Evolutionary conservation across 2,329 filamentous ascomycete genomes (phyloP).

Genomic region (Phaeosphaeria sp.): DNA sequence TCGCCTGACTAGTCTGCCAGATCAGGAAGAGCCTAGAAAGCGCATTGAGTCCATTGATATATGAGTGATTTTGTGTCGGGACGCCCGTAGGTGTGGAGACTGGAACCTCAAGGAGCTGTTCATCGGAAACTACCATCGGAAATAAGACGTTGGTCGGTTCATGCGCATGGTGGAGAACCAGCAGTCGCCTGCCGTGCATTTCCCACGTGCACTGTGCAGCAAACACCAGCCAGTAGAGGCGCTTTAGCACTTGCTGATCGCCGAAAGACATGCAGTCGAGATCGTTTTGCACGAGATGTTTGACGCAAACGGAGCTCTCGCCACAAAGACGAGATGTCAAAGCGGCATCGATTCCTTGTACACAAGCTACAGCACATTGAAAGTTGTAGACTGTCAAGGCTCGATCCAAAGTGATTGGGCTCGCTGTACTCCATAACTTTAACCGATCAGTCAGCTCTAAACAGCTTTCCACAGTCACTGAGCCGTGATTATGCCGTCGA

Average conservation of each 20-base stretch:
- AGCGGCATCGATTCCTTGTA: conserved; percentile 20
- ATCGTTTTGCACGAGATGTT: conserved; percentile 19
- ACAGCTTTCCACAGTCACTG: conserved; percentile 19
- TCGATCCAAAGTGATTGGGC: conserved; percentile 17
- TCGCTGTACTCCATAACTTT: conserved; percentile 15
- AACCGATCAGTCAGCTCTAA: conserved; percentile 21
- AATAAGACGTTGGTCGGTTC: conserved; percentile 17
- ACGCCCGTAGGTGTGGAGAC: neutral
- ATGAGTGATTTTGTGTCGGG: conserved; percentile 5
- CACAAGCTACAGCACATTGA: conserved; percentile 18
- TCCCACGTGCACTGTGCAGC: conserved; percentile 26
- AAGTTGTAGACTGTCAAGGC: conserved; percentile 26
- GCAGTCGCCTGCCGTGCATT: conserved; percentile 22
- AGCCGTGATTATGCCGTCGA: conserved; percentile 19
- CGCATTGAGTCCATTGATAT: conserved; percentile 25
- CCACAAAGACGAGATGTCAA: conserved; percentile 17
- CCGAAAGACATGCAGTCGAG: conserved; percentile 15
- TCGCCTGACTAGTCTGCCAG: conserved; percentile 29
- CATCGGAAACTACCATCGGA: conserved; percentile 19
- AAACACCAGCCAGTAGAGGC: conserved; percentile 28
- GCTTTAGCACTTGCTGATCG: conserved; percentile 22
- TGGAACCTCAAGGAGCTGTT: conserved; percentile 11
- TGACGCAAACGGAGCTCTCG: conserved; percentile 18
- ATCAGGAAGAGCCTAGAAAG: conserved; percentile 24
- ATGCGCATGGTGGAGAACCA: conserved; percentile 21